These are phyloP conservation scores for Salix koriyanagi DNA, from an alignment of 345 rosid species.

Conservation along the genomic window DNA sequence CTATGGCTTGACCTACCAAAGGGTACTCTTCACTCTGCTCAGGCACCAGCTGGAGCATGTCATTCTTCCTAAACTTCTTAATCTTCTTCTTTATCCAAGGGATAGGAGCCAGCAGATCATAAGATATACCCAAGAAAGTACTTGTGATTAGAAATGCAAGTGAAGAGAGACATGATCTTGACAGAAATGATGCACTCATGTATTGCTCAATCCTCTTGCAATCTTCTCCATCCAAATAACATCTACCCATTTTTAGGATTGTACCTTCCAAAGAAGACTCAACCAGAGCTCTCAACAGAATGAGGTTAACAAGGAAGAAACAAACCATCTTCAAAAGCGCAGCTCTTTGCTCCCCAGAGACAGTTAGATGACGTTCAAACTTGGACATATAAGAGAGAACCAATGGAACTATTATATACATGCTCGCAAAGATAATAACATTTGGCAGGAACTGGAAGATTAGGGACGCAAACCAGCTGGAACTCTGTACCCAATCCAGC, in stretches of 20 bases:
- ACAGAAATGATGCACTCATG: constrained; percentile 85
- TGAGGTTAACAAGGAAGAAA: constrained; percentile 94
- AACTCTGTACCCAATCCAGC: constrained; percentile 90
- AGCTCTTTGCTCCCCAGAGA: constrained; percentile 90
- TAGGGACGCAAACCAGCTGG: constrained; percentile 88
- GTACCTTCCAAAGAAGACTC: constrained; percentile 88
- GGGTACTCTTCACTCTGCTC: constrained; percentile 81
- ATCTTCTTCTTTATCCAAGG: constrained; percentile 97
- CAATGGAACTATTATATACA: constrained; percentile 88
- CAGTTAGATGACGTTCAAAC: constrained; percentile 85
- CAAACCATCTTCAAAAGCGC: constrained; percentile 97
- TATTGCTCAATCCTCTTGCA: constrained; percentile 96
- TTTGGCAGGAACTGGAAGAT: constrained; percentile 91
- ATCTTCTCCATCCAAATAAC: constrained; percentile 95
- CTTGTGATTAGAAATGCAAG: constrained; percentile 87
- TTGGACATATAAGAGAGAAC: constrained; percentile 87
- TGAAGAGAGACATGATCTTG: constrained; percentile 90
- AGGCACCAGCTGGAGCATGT: constrained; percentile 95
- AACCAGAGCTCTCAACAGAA: constrained; percentile 74
- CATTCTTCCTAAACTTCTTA: constrained; percentile 80
- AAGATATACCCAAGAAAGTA: constrained; percentile 94
- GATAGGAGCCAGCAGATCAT: constrained; percentile 79
- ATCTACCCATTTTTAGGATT: constrained; percentile 79
- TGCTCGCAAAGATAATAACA: constrained; percentile 83
- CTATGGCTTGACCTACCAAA: constrained; percentile 57